Conservation (phyloP, 169 alveolate species). For the Eimeria tenella region DNA sequence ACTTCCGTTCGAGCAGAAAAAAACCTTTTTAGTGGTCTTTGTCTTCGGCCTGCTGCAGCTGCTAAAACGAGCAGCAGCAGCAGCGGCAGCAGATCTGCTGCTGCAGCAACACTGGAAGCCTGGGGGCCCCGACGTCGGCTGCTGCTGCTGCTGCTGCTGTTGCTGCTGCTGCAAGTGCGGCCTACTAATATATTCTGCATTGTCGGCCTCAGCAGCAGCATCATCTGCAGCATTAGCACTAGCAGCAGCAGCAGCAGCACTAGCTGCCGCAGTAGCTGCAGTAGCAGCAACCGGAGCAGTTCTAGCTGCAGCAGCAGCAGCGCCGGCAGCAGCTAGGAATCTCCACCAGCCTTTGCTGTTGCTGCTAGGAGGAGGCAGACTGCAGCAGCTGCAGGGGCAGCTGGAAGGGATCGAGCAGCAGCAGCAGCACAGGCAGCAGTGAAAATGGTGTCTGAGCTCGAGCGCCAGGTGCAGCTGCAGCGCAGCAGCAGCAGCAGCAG, state of each 20-base stretch:
- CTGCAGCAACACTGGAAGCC: conserved; percentile 33
- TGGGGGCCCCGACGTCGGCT: conserved; percentile 13
- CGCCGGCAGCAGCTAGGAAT: background rate
- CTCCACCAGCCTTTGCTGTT: background rate
- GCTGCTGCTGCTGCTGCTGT: conserved; percentile 27
- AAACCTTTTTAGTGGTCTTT: background rate
- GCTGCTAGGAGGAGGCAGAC: background rate
- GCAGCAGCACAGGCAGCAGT: background rate
- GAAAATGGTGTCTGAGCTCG: conserved; percentile 37
- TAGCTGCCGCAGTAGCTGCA: background rate
- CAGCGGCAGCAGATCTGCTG: conserved; percentile 24
- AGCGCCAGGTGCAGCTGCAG: conserved; percentile 56
- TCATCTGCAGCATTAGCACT: background rate
- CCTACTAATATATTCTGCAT: background rate
- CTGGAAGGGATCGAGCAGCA: background rate
- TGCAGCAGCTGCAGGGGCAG: conserved; percentile 12
- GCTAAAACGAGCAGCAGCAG: conserved; percentile 4
- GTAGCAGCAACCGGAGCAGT: conserved; percentile 7
- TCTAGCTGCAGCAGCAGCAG: conserved; percentile 32
- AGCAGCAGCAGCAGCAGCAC: background rate
- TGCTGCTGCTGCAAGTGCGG: background rate
- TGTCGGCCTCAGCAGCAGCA: background rate
- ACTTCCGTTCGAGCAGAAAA: background rate
- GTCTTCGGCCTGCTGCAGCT: background rate
- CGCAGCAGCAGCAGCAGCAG: conserved; percentile 54